phyloP scores from a whole-genome alignment of 768 basidiomycete species.

The Coprinopsis strossmayeri region DNA sequence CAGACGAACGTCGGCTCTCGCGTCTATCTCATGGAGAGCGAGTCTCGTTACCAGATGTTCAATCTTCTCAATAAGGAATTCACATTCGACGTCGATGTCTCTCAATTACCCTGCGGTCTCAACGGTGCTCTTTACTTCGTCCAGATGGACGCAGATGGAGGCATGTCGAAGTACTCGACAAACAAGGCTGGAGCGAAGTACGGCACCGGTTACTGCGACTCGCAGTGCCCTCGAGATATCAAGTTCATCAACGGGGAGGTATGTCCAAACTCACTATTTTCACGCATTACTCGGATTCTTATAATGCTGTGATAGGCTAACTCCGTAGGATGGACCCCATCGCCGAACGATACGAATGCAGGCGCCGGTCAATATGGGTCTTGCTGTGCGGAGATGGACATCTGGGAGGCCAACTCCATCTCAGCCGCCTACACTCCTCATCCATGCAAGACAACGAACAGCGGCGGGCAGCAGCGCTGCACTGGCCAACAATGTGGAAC shows the following conservation, averaged over 20 bases:
- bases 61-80: conserved; percentile 51
- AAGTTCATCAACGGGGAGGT: conserved; percentile 17
- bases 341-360: conserved; percentile 15
- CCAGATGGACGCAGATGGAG: conserved; percentile 31
- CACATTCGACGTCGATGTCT: conserved; percentile 56
- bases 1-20: conserved; percentile 36
- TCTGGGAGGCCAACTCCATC: conserved; percentile 20
- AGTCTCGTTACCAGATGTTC: conserved; percentile 37
- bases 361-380: conserved; percentile 15
- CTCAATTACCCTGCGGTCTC: conserved; percentile 50
- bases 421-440: conserved; percentile 18
- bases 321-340: conserved; percentile 14
- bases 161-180: conserved; percentile 11
- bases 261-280: conserved; percentile 1
- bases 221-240: conserved; percentile 18
- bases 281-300: background rate
- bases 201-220: conserved; percentile 19
- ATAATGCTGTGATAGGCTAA: conserved; percentile 12
- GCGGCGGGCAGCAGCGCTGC: conserved; percentile 14
- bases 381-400: conserved; percentile 21
- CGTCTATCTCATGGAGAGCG: conserved; percentile 45
- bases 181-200: conserved; percentile 20
- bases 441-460: conserved; percentile 13
- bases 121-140: conserved; percentile 56
- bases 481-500: conserved; percentile 12